A percentile compares a stretch with the other conserved stretches of the same genome.
Conservation (phyloP, 2,329 filamentous ascomycete genomes). For the Clathrospora elynae region DNA sequence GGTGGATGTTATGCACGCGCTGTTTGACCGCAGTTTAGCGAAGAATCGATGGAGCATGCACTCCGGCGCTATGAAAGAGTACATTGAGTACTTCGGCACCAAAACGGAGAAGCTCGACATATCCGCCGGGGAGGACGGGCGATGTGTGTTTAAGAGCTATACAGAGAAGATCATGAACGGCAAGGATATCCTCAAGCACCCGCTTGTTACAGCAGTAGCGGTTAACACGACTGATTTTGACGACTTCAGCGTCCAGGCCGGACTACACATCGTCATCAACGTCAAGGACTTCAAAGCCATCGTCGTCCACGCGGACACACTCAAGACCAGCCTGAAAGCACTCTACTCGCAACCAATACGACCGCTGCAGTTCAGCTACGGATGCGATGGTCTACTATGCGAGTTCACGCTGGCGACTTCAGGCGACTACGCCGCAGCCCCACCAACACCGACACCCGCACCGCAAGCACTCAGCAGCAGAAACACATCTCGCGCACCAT, state of each 20-base stretch:
- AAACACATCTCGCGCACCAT: constrained; percentile 39
- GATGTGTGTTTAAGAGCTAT: constrained; percentile 78
- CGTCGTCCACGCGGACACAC: constrained; percentile 73
- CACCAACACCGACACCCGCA: constrained; percentile 22
- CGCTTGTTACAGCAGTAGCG: constrained; percentile 77
- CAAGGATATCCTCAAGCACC: constrained; percentile 77
- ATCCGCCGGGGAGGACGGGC: constrained; percentile 67
- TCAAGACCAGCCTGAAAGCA: constrained; percentile 69
- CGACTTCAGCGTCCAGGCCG: constrained; percentile 73
- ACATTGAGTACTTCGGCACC: constrained; percentile 80
- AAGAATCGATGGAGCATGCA: constrained; percentile 74
- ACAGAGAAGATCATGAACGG: constrained; percentile 77
- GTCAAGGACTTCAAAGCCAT: constrained; percentile 84
- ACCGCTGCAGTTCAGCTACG: constrained; percentile 75
- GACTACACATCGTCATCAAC: constrained; percentile 77
- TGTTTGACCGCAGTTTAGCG: constrained; percentile 70
- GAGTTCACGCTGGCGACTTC: constrained; percentile 85
- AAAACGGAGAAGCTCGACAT: constrained; percentile 82
- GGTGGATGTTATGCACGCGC: constrained; percentile 73
- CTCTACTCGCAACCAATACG: constrained; percentile 72
- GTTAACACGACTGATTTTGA: constrained; percentile 79
- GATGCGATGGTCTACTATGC: constrained; percentile 69
- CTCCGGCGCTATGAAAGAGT: constrained; percentile 71
- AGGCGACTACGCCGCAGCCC: constrained; percentile 61
- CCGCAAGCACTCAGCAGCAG: constrained; percentile 33